Percentiles rank a stretch among this genome's conserved stretches.
Evolutionary conservation across 306 rosid species (phyloP).

Genomic region (Cicer chorassanicum): DNA sequence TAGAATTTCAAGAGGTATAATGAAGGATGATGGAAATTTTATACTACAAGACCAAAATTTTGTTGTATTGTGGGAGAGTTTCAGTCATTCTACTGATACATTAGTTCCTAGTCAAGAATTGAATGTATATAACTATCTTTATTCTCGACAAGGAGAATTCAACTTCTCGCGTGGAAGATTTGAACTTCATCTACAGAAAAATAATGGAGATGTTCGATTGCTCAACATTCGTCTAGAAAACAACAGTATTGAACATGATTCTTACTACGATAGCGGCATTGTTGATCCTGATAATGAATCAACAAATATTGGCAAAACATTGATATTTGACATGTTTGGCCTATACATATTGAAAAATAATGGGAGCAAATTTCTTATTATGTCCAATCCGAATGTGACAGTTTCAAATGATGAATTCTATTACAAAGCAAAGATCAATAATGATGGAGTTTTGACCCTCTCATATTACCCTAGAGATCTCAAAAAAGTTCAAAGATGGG

Average conservation of each 20-base stretch:
- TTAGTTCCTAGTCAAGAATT: conserved; percentile 46
- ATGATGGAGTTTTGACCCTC: conserved; percentile 54
- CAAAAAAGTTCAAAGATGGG: conserved; percentile 32
- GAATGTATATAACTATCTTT: neutral
- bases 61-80: conserved; percentile 50
- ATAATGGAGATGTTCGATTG: too few relatives aligned
- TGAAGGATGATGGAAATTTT: conserved; percentile 21
- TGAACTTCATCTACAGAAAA: conserved; percentile 30
- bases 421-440: conserved; percentile 53
- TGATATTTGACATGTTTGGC: conserved; percentile 49
- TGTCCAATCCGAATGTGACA: too few relatives aligned
- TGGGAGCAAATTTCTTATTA: conserved; percentile 10
- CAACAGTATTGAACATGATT: neutral
- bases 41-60: neutral
- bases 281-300: neutral
- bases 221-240: too few relatives aligned
- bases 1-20: neutral
- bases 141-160: conserved; percentile 33
- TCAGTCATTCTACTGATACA: conserved; percentile 52
- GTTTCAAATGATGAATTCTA: conserved; percentile 23
- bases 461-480: conserved; percentile 44
- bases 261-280: conserved; percentile 6
- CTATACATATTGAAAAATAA: conserved; percentile 44
- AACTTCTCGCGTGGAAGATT: conserved; percentile 52
- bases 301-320: conserved; percentile 35